A percentile compares a stretch with the other conserved stretches of the same genome.
These are phyloP conservation scores for Typha latifolia DNA, from an alignment of 176 grass and related monocot species.

Conservation along the genomic window DNA sequence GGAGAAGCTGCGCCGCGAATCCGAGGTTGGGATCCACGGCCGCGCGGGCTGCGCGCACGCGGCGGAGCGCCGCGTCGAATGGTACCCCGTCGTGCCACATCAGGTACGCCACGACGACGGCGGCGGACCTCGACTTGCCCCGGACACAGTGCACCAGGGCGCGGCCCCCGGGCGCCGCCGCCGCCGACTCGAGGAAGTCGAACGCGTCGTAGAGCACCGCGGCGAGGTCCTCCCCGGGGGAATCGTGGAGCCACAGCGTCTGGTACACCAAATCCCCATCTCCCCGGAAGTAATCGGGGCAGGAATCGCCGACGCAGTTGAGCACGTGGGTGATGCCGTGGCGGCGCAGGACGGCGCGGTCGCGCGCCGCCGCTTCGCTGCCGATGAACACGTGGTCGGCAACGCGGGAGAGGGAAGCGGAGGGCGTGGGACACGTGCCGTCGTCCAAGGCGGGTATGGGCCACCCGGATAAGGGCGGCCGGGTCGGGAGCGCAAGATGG, in stretches of 20 bases:
- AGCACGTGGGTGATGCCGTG: constrained; percentile 45
- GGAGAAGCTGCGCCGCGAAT: constrained; percentile 41
- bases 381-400: constrained; percentile 41
- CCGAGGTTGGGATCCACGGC: constrained; percentile 41
- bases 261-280: constrained; percentile 28
- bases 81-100: constrained; percentile 39
- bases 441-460: background rate
- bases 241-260: constrained; percentile 47
- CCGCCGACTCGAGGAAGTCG: constrained; percentile 38
- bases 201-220: constrained; percentile 44
- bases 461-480: background rate
- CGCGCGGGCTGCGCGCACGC: constrained; percentile 25
- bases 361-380: constrained; percentile 34
- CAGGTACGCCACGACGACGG: constrained; percentile 42
- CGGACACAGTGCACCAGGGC: constrained; percentile 39
- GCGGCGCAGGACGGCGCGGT: constrained; percentile 31
- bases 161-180: constrained; percentile 22
- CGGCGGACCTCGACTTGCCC: constrained; percentile 37
- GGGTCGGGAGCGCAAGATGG: constrained; percentile 24
- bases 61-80: constrained; percentile 35
- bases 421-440: constrained; percentile 1
- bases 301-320: constrained; percentile 40
- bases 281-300: constrained; percentile 33
- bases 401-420: constrained; percentile 27
- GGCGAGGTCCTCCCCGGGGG: constrained; percentile 40